Percentiles rank a stretch among this genome's conserved stretches.
phyloP scores from a whole-genome alignment of 305 asterid species.

The Rubia peregrina region DNA sequence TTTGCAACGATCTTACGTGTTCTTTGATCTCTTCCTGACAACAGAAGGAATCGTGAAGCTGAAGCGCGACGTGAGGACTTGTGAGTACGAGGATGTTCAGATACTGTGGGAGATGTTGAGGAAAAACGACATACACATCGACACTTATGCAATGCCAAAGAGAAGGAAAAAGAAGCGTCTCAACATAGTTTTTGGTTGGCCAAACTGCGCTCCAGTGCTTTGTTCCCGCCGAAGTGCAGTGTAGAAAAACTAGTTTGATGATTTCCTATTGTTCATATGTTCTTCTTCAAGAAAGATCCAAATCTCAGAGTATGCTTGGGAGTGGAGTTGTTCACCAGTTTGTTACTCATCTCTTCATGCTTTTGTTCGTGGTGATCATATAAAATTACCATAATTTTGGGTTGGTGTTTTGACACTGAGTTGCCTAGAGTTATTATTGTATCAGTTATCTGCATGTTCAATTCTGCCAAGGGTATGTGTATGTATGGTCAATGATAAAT shows the following conservation, averaged over 20 bases:
- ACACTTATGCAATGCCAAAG: conserved; percentile 6
- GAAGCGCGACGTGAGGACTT: conserved; percentile 48
- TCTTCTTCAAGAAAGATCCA: no score
- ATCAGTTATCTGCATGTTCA: no score
- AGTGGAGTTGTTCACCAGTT: neutral
- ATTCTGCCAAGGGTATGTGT: no score
- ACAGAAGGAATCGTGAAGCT: conserved; percentile 42
- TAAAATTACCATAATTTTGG: no score
- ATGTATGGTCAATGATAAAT: no score
- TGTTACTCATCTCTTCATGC: neutral
- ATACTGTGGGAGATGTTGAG: conserved; percentile 70
- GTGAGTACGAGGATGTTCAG: conserved; percentile 86
- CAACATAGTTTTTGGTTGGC: conserved; percentile 37
- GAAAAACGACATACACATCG: conserved; percentile 39
- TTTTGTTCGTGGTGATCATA: neutral
- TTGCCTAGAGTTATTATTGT: no score
- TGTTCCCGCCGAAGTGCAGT: conserved; percentile 28
- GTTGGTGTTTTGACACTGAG: no score
- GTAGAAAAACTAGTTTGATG: no score
- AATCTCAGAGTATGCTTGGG: neutral
- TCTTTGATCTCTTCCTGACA: neutral
- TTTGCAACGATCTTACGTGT: neutral
- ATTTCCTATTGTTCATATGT: no score
- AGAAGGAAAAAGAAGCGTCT: conserved; percentile 20
- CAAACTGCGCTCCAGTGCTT: conserved; percentile 41